Base-by-base conservation (phyloP, 192 early-diverging fungal genomes). In the Umbelopsis vinacea region DNA sequence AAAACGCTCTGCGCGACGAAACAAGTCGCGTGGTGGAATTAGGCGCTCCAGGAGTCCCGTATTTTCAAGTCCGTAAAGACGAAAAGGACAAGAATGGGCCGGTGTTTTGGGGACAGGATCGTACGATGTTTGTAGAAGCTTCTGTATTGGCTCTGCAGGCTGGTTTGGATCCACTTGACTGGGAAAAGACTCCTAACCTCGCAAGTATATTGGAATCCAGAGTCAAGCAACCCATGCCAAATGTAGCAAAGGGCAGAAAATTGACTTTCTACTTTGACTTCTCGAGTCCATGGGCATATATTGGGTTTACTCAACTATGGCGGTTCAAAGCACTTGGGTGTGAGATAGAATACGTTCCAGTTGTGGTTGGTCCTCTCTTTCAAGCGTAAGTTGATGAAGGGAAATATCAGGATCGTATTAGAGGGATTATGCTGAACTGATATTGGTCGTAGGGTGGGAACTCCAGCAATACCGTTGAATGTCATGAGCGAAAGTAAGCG, bases 191-290 rank as follows among this genome's bases (percentile, higher is more conserved):
- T 17, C n/a, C 46, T 14, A 63, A 54, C 6, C 46, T 71, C 19
- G 33, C 26, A 26, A 35, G 22, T 43, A 15, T 75, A 4, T 35
- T 29, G 26, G 29, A 24, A 21, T 22, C 24, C 37, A 43, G 11
- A 52, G 37, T 37, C 10, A 60, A 53, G 19, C 15, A 46, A 7
- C 12, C 29, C 15, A 19, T 35, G 33, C 57, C 57, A 15, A 21
- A 52, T 35, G 67, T 48, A 40, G 37, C 7, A 54, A 43, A 43
- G 69, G 40, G 60, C 14, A 67, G 52, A 33, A 75, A 38, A 26
- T 11, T 71, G 14, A 76, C 53, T 22, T 76, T 71, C 67, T 76
- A 71, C 24, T 76, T 52, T 71, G 75, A 76, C 60, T 71, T 76
- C 57, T 3, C 70, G 5, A 71, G 70, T 21, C 60, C 69, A 26